Evolutionary conservation across 805 yeast species (phyloP).

Genomic region (Wickerhamiella spandovensis): DNA sequence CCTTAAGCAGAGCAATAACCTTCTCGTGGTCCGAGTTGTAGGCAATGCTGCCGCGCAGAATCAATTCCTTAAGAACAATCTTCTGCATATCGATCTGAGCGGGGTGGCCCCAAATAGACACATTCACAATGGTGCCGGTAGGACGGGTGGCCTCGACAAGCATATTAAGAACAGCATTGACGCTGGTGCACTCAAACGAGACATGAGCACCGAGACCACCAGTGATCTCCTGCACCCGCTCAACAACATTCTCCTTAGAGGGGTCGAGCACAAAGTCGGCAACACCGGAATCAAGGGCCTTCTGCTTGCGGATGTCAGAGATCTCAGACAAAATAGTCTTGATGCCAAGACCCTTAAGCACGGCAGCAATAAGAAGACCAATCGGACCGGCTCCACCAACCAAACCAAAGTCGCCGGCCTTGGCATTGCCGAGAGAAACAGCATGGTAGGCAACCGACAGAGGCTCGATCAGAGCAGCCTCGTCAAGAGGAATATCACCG

Average conservation of each 20-base stretch:
- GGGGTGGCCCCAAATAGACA: not conserved
- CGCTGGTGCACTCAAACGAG: not conserved
- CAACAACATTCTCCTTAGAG: not conserved
- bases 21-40: not conserved
- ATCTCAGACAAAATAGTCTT: not conserved
- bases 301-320: not conserved
- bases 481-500: not conserved
- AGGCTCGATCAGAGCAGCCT: not conserved
- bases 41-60: not conserved
- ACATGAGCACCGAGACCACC: not conserved
- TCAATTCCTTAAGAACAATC: not conserved
- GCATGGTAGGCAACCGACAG: not conserved
- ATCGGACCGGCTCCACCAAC: not conserved
- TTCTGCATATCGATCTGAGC: not conserved
- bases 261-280: not conserved
- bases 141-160: not conserved
- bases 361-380: not conserved
- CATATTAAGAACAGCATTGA: not conserved
- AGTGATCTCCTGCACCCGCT: not conserved
- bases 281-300: not conserved
- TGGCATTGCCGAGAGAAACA: not conserved
- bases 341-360: not conserved
- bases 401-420: not conserved
- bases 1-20: not conserved
- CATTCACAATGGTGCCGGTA: not conserved